Conservation (phyloP, 176 grass and related monocot species). For the Paspalum notatum region DNA sequence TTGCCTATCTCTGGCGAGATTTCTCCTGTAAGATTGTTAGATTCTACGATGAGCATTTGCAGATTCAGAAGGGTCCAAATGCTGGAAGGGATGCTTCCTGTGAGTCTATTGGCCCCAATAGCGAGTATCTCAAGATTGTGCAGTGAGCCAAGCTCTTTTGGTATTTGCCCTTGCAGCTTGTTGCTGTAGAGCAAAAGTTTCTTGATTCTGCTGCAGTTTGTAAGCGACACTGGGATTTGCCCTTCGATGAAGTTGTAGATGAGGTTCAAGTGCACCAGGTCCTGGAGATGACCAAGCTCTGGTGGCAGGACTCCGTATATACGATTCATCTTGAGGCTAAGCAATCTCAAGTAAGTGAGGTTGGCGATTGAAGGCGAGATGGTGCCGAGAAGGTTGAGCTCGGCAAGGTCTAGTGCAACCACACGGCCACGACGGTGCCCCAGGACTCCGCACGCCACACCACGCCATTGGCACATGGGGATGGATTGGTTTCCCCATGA, state of each 20-base stretch:
- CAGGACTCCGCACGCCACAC: background rate
- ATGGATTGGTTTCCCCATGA: slow-evolving; percentile 29
- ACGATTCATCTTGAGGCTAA: background rate
- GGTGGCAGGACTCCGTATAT: background rate
- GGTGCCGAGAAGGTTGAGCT: background rate
- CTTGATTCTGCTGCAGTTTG: background rate
- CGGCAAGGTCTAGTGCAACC: background rate
- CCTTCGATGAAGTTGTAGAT: slow-evolving; percentile 13
- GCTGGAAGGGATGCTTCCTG: background rate
- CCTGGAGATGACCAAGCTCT: background rate
- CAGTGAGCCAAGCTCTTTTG: background rate
- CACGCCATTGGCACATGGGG: slow-evolving; percentile 34
- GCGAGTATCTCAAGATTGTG: background rate
- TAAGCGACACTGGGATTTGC: background rate
- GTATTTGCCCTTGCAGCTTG: background rate
- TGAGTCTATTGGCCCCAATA: background rate
- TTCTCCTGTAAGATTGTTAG: slow-evolving; percentile 16
- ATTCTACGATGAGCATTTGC: background rate
- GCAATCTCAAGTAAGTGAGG: slow-evolving; percentile 11
- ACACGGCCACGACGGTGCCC: slow-evolving; percentile 3
- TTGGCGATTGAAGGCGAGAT: background rate
- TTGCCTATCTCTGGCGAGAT: slow-evolving; percentile 31
- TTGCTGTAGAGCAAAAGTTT: background rate
- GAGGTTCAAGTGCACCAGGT: background rate
- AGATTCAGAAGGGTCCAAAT: background rate